Evolutionary conservation across 1,139 yeast genomes (phyloP), one percentile per base, ranked within the genome.

Genomic region (Yamadazyma friedrichii): DNA sequence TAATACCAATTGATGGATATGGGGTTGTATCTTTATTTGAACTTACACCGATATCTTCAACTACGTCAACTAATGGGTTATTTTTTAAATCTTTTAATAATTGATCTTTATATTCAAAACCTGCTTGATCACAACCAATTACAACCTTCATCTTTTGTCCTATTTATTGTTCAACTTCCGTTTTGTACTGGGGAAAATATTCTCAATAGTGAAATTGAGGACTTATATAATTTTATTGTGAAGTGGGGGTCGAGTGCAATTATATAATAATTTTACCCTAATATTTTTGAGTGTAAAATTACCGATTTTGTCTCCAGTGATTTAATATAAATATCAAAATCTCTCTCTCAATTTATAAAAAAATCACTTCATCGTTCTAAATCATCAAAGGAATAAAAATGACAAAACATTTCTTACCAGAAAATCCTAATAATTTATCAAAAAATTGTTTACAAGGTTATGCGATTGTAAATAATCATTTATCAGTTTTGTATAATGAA

Each of bases 51-150:
- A 71, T 61, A 42, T 70, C 75, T 36, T 59, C 55, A 12, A 71
- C 70, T 13, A 53, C 47, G 15, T 52, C 55, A n/a, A 71, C 68
- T n/a, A 47, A 42, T 4, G 56, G 54, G 38, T 57, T 54, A 20
- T 52, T 47, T 36, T 61, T 56, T 26, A 71, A 57, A 41, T 67
- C 74, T 41, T 59, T 53, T 27, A 63, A 58, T 46, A 71, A 55
- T 26, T 56, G 58, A 40, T 65, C 64, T 47, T 70, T 71, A 54
- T 71, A 71, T 39, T 65, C 70, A 38, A 55, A 67, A 15, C 77
- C 77, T 11, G 77, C 77, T 44, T 67, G 67, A 51, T 71, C 77
- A 46, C 68, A 52, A 6, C 74, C 77, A 35, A 71, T 53, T 10
- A 67, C 64, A 17, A 70, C 49, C 44, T 56, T 64, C 49, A 54